Evolutionary conservation across 306 rosid species (phyloP).

Genomic region (Canavalia gladiata): DNA sequence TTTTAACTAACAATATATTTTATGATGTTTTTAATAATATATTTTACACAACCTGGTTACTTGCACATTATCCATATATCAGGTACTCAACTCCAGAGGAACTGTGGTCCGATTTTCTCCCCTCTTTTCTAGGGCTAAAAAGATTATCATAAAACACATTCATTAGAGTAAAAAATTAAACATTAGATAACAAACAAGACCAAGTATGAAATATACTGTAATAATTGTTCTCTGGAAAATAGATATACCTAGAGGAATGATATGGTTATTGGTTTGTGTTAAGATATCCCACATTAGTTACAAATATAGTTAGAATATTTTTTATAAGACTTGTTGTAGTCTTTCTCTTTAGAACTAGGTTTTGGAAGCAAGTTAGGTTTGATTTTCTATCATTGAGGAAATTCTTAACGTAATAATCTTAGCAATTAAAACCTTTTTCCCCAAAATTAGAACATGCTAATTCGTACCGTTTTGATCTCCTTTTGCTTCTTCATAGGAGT

Average conservation of each 20-base stretch:
- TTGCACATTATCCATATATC: background rate
- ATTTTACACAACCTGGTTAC: background rate
- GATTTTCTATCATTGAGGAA: background rate
- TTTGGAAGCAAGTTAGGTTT: too few relatives aligned
- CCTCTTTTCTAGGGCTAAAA: constrained; percentile 1
- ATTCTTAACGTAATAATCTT: background rate
- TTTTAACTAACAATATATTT: background rate
- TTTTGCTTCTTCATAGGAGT: constrained; percentile 9
- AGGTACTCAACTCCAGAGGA: background rate
- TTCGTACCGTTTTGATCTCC: constrained; percentile 13
- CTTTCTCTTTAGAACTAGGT: too few relatives aligned
- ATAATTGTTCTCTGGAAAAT: too few relatives aligned
- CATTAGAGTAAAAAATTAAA: constrained; percentile 5
- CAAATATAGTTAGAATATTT: too few relatives aligned
- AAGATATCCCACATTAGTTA: too few relatives aligned
- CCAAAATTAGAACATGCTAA: background rate
- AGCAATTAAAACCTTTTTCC: constrained; percentile 1
- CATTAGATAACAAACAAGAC: background rate
- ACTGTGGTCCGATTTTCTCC: background rate
- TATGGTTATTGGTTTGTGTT: background rate
- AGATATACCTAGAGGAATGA: background rate
- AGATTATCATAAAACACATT: background rate
- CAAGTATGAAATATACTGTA: background rate
- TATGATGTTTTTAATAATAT: background rate
- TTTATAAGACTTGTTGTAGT: too few relatives aligned